Evolutionary conservation across 192 early-diverging fungal genomes (phyloP).

Genomic region (Dimargaris xerosporica): DNA sequence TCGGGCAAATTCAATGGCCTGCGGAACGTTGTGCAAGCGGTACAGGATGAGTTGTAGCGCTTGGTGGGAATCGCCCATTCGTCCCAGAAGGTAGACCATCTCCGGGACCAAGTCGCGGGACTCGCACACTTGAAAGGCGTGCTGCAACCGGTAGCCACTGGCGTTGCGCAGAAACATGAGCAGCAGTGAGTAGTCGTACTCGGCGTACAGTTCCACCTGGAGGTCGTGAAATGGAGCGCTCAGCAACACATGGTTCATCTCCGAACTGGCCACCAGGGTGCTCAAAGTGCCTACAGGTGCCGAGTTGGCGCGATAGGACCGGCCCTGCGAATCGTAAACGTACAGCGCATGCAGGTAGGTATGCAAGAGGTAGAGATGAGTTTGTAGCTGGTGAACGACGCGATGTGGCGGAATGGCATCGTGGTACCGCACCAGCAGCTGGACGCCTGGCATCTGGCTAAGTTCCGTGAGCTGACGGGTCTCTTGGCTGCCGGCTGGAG

Average conservation of each 20-base stretch:
- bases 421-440: constrained; percentile 67
- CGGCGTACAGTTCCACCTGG: constrained; percentile 85
- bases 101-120: constrained; percentile 79
- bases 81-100: constrained; percentile 93
- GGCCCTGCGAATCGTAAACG: constrained; percentile 28
- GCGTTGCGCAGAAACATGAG: constrained; percentile 73
- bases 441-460: constrained; percentile 44
- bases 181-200: constrained; percentile 59
- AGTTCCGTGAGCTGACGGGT: constrained; percentile 20
- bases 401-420: constrained; percentile 54
- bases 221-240: constrained; percentile 57
- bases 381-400: constrained; percentile 57
- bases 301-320: neutral
- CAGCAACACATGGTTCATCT: constrained; percentile 27
- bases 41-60: constrained; percentile 91
- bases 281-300: too few species aligned
- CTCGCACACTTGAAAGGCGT: constrained; percentile 61
- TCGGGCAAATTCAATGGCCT: constrained; percentile 96
- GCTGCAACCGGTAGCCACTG: constrained; percentile 59
- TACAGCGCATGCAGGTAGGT: constrained; percentile 91
- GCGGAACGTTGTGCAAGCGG: constrained; percentile 71
- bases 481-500: constrained; percentile 13
- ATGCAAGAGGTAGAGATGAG: constrained; percentile 46
- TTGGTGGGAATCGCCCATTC: constrained; percentile 91
- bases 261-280: neutral